phyloP scores from a whole-genome alignment of 2,329 filamentous ascomycete species.

The Colletotrichum zoysiae region DNA sequence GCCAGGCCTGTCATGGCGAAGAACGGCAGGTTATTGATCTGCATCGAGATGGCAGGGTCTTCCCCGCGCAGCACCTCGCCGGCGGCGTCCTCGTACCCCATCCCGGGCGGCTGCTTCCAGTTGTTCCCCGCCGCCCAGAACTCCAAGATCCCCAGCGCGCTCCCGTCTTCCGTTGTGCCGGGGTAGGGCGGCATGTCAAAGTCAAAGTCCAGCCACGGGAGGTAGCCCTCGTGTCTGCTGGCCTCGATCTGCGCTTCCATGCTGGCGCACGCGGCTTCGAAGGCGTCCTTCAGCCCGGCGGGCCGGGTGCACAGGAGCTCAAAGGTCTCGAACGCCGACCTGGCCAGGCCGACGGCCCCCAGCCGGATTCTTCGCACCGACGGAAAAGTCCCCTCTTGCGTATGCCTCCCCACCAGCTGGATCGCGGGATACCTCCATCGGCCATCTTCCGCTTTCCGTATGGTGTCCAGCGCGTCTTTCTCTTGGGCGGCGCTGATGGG shows the following conservation, averaged over 20 bases:
- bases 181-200: conserved; percentile 30
- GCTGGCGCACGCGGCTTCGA: not conserved
- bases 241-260: conserved; percentile 7
- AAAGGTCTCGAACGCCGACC: not conserved
- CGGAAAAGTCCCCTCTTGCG: not conserved
- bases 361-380: not conserved
- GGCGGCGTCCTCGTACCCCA: not conserved
- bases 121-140: not conserved
- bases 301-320: not conserved
- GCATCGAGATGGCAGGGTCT: not conserved
- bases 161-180: not conserved
- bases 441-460: not conserved
- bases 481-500: not conserved
- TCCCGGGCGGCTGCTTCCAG: not conserved
- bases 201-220: conserved; percentile 27
- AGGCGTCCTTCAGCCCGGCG: not conserved
- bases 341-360: not conserved
- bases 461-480: not conserved
- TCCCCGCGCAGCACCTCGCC: conserved; percentile 1
- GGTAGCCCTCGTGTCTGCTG: not conserved
- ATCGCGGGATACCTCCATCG: conserved; percentile 1
- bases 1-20: not conserved
- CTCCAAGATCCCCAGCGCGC: not conserved
- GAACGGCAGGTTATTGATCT: not conserved
- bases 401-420: not conserved